phyloP scores from a whole-genome alignment of 306 rosid species.

The Prunus padus region DNA sequence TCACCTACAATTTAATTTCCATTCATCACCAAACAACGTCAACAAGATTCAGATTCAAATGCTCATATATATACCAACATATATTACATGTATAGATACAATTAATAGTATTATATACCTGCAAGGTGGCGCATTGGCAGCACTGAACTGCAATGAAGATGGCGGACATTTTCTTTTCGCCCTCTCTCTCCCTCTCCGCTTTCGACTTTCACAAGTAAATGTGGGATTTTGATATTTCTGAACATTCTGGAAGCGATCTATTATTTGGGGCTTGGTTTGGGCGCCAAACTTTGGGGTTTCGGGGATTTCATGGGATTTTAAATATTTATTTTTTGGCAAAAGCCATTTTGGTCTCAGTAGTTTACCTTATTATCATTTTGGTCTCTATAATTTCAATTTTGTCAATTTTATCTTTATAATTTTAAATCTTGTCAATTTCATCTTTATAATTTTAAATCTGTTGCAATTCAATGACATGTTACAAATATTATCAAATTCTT shows the following conservation, averaged over 20 bases:
- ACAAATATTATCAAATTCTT: too few species aligned
- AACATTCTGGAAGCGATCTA: not conserved
- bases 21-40: not conserved
- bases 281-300: constrained; percentile 4
- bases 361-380: too few species aligned
- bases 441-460: too few species aligned
- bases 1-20: constrained; percentile 48
- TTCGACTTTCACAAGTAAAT: not conserved
- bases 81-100: not conserved
- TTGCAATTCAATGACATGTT: too few species aligned
- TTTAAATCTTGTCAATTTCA: too few species aligned
- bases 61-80: not conserved
- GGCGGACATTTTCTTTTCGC: constrained; percentile 35
- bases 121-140: constrained; percentile 88
- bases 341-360: too few species aligned
- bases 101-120: constrained; percentile 30
- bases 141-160: constrained; percentile 81
- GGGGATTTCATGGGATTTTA: not conserved
- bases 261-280: not conserved
- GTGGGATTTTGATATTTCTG: not conserved
- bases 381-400: too few species aligned
- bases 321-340: too few species aligned
- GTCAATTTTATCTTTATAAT: too few species aligned
- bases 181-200: not conserved
- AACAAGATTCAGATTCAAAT: not conserved